These are phyloP conservation scores for Pelargonium fulgidum DNA, from an alignment of 441 rosid genomes.

Conservation along the genomic window DNA sequence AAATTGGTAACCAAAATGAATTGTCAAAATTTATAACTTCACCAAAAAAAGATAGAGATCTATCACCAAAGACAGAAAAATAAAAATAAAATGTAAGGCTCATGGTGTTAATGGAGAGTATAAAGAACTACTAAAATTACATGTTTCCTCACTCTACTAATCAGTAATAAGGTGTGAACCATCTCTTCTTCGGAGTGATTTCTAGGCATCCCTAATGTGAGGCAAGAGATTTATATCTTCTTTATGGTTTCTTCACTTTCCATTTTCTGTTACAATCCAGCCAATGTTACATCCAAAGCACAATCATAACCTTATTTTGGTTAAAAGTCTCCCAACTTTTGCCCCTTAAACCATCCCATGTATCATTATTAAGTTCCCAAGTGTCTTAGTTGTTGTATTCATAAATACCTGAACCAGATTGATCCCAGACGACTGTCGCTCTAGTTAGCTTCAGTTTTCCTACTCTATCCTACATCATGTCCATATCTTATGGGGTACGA, in stretches of 20 bases:
- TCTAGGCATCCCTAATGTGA: background rate
- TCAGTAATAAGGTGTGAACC: background rate
- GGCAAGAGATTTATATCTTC: too few species aligned
- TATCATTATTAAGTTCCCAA: background rate
- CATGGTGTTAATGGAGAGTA: background rate
- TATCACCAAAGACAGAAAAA: constrained; percentile 3
- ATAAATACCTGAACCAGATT: background rate
- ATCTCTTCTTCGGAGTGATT: background rate
- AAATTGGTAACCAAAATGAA: constrained; percentile 4
- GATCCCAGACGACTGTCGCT: too few species aligned
- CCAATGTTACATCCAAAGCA: background rate
- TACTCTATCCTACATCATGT: background rate
- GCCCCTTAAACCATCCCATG: background rate
- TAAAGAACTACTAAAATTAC: background rate
- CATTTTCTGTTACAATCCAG: background rate
- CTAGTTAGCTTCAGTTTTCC: background rate
- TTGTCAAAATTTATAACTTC: background rate
- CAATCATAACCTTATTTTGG: background rate
- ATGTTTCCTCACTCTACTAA: too few species aligned
- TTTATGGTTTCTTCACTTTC: background rate
- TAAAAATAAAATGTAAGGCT: background rate
- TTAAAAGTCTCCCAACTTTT: background rate
- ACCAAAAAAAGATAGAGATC: background rate
- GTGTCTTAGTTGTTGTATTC: background rate
- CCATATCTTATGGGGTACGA: too few species aligned